Evolutionary conservation across 2,329 filamentous ascomycete species (phyloP), one percentile per base, ranked within the genome.

Genomic region (Tolypocladium ophioglossoides): DNA sequence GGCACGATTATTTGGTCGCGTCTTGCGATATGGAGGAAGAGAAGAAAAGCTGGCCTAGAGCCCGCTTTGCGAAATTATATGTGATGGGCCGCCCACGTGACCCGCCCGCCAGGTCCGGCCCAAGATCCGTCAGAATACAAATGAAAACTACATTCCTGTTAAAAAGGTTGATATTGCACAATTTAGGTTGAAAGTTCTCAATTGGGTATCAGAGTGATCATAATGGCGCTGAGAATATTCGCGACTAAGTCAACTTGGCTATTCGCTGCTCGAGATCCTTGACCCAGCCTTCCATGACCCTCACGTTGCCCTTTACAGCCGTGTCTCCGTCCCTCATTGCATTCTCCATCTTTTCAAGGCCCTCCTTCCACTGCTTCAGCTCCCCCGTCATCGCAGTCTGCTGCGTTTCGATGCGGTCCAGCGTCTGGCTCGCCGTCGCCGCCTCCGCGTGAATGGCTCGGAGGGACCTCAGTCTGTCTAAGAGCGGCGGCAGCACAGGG

Each of bases 221-320:
- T 18, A 35, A 38, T 14, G n/a, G 32, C 47, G 22, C 39, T 12
- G 22, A 49, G 38, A 18, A 5, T 34, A 4, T 22, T 20, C 62
- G 57, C 48, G 39, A 51, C 59, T 64, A 69, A 56, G 74, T 74
- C 66, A 86, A 68, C 61, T 78, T 78, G 56, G 78, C 78, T 68
- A 96, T 78, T 70, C 88, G 86, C 63, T 77, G 80, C 72, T 97
- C 92, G 53, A 99, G 72, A 54, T 87, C 89, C 69, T 87, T 89
- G 5, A 97, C 89, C 90, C 91, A 96, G 41, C 82, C 83, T 61
- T 92, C 87, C 57, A 97, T 85, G n/a, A 87, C 79, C 62, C 86
- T 84, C 69, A 91, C 84, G 70, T 99, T 99, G 51, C 78, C 81
- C 59, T 82, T 82, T 74, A 95, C 86, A 4, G 83, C 79, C 32